Base-by-base conservation (phyloP, 768 basidiomycete genomes). In the Boletus subparvulus region DNA sequence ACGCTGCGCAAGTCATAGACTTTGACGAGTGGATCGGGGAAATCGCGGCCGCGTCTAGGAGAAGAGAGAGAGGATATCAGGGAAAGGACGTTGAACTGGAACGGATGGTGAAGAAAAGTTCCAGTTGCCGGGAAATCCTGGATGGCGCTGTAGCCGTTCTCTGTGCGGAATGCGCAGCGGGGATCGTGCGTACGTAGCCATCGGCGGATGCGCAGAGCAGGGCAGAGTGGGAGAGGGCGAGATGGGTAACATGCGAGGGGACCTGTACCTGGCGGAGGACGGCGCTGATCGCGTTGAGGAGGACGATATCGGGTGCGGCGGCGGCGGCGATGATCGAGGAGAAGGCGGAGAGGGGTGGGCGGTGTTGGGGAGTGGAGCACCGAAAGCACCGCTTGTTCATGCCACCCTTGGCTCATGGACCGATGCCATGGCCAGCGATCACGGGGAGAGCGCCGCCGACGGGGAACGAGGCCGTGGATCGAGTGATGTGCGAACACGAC, bases 1-100 rank as follows among this genome's bases (percentile, higher is more conserved):
- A 98, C 83, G 70, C n/a, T n/a, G n/a, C n/a, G n/a, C n/a, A n/a
- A n/a, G n/a, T 99, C 96, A 64, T 89, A 97, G 13, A 98, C 80
- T 73, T 96, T 97, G 60, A 99, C 92, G 35, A 94, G 78, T 3
- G 94, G 92, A 69, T 98, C 96, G 0, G 92, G 90, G 52, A 88
- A 82, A 6, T 95, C 93, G 46, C 89, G 86, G 8, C 88, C 86
- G 72, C 91, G 92, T 70, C 95, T 97, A 65, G 51, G 32, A 30
- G 36, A 12, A 14, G 61, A 70, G 65, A 64, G 55, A 40, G 32
- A 3, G 48, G 33, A 19, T 33, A 48, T 32, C n/a, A 33, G 30
- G 17, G 21, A 53, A 33, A 53, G 43, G 58, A 93, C 94, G 92
- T 87, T 73, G 92, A 79, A 3, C 88, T 88, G 74, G 88, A 88